Base-by-base conservation (phyloP, 306 rosid species). In the Prunus padus region DNA sequence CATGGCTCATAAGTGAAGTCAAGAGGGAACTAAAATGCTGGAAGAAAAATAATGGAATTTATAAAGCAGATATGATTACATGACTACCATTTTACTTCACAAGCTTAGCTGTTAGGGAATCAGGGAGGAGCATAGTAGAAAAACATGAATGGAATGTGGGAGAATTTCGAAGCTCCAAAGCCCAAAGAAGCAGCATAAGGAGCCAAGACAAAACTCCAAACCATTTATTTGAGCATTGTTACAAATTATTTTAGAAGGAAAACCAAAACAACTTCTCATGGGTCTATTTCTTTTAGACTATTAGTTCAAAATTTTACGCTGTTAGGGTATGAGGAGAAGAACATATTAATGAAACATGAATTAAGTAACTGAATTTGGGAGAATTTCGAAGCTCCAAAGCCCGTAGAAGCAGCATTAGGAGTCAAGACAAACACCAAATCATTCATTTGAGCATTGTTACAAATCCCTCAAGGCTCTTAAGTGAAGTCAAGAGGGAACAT, bases 121-220 rank as follows among this genome's bases (percentile, higher is more conserved):
- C 4, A 16, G 4, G 62, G 33, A 23, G 64, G 16, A 10, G 7
- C 15, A 10, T 14, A 30, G 16, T 11, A 0, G 25, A 4, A 12
- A 44, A 22, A 37, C 4, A 20, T 13, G 18, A 44, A 45, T 22
- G 14, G 13, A 57, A 51, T 70, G 63, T 70, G 62, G 63, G 74
- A 70, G 63, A 51, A 49, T 55, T 69, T 50, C 37, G 45, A 30
- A 50, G 37, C 26, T 55, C 55, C 73, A 20, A 69, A 11, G 37
- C 45, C 26, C 2, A 20, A 25, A 69, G 33, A 50, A 49, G 73
- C 26, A 50, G 61, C 61, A 50, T 59, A 69, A 50, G 61, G 73
- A 50, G 61, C 61, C 73, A 50, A 50, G 73, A 69, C 46, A 69
- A 30, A 16, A 25, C 73, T 46, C 56, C 57, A 16, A 16, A 5